Percentiles rank a stretch among this genome's conserved stretches.
phyloP scores from a whole-genome alignment of 108 stramenopile species.

The Cyclotella kingstonii region DNA sequence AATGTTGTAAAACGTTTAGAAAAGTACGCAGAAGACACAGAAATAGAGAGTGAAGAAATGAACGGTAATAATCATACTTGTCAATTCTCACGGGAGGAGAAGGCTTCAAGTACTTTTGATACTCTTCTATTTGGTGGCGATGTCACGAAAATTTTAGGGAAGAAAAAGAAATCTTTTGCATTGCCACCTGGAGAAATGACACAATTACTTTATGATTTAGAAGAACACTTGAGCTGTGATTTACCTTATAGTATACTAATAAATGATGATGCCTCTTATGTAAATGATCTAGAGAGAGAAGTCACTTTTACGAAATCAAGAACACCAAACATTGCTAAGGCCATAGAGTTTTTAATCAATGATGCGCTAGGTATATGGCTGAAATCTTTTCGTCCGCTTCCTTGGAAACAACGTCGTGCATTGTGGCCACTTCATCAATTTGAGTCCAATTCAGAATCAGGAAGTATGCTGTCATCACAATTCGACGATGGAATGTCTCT shows the following conservation, averaged over 20 bases:
- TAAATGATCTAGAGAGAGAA: conserved; percentile 15
- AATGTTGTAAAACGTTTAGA: conserved; percentile 59
- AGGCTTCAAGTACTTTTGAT: conserved; percentile 37
- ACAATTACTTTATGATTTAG: conserved; percentile 73
- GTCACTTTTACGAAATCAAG: conserved; percentile 20
- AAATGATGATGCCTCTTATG: conserved; percentile 27
- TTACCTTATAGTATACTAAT: conserved; percentile 60
- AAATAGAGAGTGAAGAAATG: conserved; percentile 22
- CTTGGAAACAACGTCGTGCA: conserved; percentile 66
- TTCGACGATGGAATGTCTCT: conserved; percentile 47
- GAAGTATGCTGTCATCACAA: conserved; percentile 26
- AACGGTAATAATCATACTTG: neutral
- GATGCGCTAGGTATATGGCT: conserved; percentile 73
- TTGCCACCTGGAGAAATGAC: conserved; percentile 81
- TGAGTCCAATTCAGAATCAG: conserved; percentile 20
- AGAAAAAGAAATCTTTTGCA: conserved; percentile 60
- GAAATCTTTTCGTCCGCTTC: conserved; percentile 72
- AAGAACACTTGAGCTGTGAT: conserved; percentile 48
- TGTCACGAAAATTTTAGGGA: conserved; percentile 53
- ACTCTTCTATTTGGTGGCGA: conserved; percentile 74
- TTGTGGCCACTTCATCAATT: conserved; percentile 60
- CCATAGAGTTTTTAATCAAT: conserved; percentile 70
- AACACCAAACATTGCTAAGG: conserved; percentile 42
- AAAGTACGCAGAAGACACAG: conserved; percentile 27
- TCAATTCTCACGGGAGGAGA: conserved; percentile 4